phyloP scores from a whole-genome alignment of 2,329 filamentous ascomycete species.

The Diplocarpon mali region DNA sequence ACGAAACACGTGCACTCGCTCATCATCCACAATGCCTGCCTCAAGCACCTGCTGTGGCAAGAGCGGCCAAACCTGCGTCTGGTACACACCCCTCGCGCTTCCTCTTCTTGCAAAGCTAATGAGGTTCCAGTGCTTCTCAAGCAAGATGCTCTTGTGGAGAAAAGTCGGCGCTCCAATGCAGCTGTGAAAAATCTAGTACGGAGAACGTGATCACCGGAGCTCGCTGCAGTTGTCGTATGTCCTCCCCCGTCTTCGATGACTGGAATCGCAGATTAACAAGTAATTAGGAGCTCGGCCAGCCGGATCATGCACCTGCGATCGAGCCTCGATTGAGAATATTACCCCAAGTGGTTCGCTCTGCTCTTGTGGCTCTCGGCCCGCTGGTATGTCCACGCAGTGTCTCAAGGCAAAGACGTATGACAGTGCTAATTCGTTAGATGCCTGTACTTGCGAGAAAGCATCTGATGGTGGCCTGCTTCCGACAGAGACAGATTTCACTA shows the following conservation, averaged over 20 bases:
- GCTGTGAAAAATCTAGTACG: constrained; percentile 60
- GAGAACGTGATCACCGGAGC: constrained; percentile 68
- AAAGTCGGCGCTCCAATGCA: constrained; percentile 76
- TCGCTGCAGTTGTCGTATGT: constrained; percentile 66
- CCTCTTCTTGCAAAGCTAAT: neutral
- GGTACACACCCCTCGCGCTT: constrained; percentile 15
- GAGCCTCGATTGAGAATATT: constrained; percentile 59
- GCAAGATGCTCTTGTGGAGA: constrained; percentile 83
- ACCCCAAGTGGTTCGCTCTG: constrained; percentile 51
- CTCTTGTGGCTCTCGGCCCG: constrained; percentile 64
- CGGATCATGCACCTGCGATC: constrained; percentile 72
- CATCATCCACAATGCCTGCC: constrained; percentile 19
- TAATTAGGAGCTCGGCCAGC: constrained; percentile 52
- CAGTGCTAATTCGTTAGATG: constrained; percentile 33
- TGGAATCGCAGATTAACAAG: neutral
- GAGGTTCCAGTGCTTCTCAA: constrained; percentile 39
- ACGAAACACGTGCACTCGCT: constrained; percentile 1
- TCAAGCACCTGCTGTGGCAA: constrained; percentile 26
- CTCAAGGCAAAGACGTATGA: neutral
- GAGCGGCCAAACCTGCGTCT: constrained; percentile 24
- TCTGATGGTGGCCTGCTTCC: constrained; percentile 50
- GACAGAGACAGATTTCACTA: constrained; percentile 80
- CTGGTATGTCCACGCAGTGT: constrained; percentile 39
- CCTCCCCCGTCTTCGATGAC: constrained; percentile 26
- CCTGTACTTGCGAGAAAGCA: constrained; percentile 76